A percentile compares a stretch with the other conserved stretches of the same genome.
These are phyloP conservation scores for Ploettnerulaceae sp. DNA, from an alignment of 2,329 filamentous ascomycete genomes.

Conservation along the genomic window DNA sequence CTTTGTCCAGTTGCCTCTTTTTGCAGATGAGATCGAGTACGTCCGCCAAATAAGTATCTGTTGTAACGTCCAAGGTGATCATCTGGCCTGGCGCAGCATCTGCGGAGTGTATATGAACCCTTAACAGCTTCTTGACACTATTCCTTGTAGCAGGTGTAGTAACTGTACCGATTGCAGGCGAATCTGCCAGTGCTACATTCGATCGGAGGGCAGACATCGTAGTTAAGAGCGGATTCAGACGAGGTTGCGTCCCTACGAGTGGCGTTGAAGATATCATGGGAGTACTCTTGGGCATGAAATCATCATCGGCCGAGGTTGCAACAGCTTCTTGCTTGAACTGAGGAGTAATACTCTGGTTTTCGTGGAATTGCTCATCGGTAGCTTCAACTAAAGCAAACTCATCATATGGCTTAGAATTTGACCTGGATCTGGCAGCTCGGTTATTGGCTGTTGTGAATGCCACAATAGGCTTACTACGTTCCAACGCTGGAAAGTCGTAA, in stretches of 20 bases:
- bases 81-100: slow-evolving; percentile 69
- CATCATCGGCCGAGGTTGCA: slow-evolving; percentile 37
- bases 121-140: slow-evolving; percentile 65
- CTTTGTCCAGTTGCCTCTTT: slow-evolving; percentile 74
- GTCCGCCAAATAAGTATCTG: slow-evolving; percentile 78
- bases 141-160: slow-evolving; percentile 36
- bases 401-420: slow-evolving; percentile 73
- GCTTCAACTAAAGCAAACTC: slow-evolving; percentile 78
- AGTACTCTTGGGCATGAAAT: slow-evolving; percentile 37
- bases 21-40: slow-evolving; percentile 74
- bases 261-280: slow-evolving; percentile 24
- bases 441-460: slow-evolving; percentile 82
- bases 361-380: slow-evolving; percentile 59
- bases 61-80: slow-evolving; percentile 70
- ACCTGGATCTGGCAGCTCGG: slow-evolving; percentile 52
- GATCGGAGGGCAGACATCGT: slow-evolving; percentile 49
- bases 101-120: slow-evolving; percentile 65
- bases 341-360: slow-evolving; percentile 65
- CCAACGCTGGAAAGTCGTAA: slow-evolving; percentile 76
- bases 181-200: slow-evolving; percentile 51
- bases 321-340: slow-evolving; percentile 54
- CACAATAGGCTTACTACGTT: slow-evolving; percentile 66
- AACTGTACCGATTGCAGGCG: slow-evolving; percentile 41
- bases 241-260: slow-evolving; percentile 35
- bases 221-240: slow-evolving; percentile 55